Evolutionary conservation across 495 filamentous ascomycete species (phyloP).

Genomic region (Recurvomyces mirabilis): DNA sequence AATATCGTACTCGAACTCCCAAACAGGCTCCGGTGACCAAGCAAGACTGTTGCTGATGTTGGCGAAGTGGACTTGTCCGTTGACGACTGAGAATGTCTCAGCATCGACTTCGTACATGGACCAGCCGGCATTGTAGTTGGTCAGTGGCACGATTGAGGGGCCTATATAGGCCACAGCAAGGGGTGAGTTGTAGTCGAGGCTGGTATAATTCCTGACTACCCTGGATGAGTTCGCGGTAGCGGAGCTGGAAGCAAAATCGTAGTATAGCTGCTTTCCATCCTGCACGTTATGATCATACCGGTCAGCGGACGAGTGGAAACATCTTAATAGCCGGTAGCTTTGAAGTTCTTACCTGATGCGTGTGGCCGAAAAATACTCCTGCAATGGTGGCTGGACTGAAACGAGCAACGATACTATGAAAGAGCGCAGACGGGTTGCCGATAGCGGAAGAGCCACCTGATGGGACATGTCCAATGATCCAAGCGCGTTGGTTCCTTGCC

Average conservation of each 20-base stretch:
- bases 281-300: too few relatives aligned
- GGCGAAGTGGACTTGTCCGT: conserved; percentile 43
- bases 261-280: conserved; percentile 43
- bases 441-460: conserved; percentile 40
- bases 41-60: conserved; percentile 35
- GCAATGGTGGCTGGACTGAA: conserved; percentile 47
- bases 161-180: conserved; percentile 39
- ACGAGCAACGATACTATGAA: conserved; percentile 47
- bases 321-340: too few relatives aligned
- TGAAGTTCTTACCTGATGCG: conserved; percentile 48
- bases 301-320: too few relatives aligned
- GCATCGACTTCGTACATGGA: conserved; percentile 46
- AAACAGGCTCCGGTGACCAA: conserved; percentile 32
- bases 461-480: conserved; percentile 45
- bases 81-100: conserved; percentile 41
- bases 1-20: conserved; percentile 43
- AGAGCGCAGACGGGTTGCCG: conserved; percentile 40
- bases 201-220: conserved; percentile 27
- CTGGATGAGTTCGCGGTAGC: conserved; percentile 36
- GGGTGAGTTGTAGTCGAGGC: conserved; percentile 23
- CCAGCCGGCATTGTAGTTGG: conserved; percentile 45
- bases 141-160: conserved; percentile 44
- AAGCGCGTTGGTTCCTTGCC: conserved; percentile 40
- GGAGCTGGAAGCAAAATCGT: conserved; percentile 19
- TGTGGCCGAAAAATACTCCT: conserved; percentile 47